A percentile compares a stretch with the other conserved stretches of the same genome.
Conservation (phyloP, 306 rosid genomes). For the Cercis canadensis region DNA sequence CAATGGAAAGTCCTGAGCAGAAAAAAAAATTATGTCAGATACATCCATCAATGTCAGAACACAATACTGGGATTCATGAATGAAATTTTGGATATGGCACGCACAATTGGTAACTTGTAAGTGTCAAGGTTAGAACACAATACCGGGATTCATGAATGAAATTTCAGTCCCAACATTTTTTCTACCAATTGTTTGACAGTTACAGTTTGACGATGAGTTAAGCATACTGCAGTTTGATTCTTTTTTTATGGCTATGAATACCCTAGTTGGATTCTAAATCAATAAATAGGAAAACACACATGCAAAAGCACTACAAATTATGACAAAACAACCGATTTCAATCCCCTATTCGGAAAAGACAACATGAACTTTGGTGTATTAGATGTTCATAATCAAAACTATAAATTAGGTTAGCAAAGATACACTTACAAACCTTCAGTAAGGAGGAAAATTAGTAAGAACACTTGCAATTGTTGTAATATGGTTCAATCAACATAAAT, state of each 20-base stretch:
- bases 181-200: too few relatives aligned
- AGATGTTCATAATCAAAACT: background rate
- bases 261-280: too few relatives aligned
- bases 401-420: background rate
- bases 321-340: background rate
- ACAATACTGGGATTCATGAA: background rate
- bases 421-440: background rate
- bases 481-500: background rate
- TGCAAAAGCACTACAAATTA: background rate
- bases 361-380: background rate
- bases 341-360: background rate
- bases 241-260: too few relatives aligned
- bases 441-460: background rate
- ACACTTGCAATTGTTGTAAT: background rate
- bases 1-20: constrained; percentile 72
- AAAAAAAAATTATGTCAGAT: constrained; percentile 11
- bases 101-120: too few relatives aligned
- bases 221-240: background rate
- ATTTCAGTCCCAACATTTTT: too few relatives aligned
- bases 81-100: background rate
- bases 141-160: too few relatives aligned
- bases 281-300: too few relatives aligned
- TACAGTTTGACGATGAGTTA: too few relatives aligned
- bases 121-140: too few relatives aligned
- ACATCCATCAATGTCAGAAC: background rate